Evolutionary conservation across 2,329 filamentous ascomycete species (phyloP).

Genomic region (Xylaria sp.): DNA sequence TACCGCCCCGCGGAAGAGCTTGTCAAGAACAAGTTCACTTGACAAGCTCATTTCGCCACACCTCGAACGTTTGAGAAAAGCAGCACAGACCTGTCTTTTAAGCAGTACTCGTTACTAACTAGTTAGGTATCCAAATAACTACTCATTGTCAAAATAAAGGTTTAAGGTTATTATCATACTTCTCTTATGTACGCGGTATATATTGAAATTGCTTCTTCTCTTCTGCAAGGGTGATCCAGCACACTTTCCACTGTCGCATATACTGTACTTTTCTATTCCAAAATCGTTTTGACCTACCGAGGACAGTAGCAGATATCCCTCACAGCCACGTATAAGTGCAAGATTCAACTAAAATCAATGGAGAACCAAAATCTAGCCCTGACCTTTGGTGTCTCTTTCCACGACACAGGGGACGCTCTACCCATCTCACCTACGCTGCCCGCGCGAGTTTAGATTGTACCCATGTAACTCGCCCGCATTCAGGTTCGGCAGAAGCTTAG

Average conservation of each 20-base stretch:
- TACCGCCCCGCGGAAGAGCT: background rate
- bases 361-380: background rate
- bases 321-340: slow-evolving; percentile 20
- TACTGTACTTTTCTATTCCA: no score
- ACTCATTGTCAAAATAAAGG: background rate
- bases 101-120: no score
- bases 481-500: slow-evolving; percentile 26
- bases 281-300: background rate
- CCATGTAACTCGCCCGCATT: slow-evolving; percentile 29
- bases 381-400: slow-evolving; percentile 7
- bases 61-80: no score
- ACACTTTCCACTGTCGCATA: no score
- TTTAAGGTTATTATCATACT: background rate
- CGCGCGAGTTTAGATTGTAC: slow-evolving; percentile 17
- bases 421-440: slow-evolving; percentile 4
- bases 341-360: background rate
- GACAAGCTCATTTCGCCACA: background rate
- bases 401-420: slow-evolving; percentile 21
- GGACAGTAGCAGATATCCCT: background rate
- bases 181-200: background rate
- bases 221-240: background rate
- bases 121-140: no score
- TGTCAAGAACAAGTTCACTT: background rate
- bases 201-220: background rate
- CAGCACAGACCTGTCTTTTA: no score